Conservation (phyloP, 2,329 filamentous ascomycete species). For the Westerdykella ornata region DNA sequence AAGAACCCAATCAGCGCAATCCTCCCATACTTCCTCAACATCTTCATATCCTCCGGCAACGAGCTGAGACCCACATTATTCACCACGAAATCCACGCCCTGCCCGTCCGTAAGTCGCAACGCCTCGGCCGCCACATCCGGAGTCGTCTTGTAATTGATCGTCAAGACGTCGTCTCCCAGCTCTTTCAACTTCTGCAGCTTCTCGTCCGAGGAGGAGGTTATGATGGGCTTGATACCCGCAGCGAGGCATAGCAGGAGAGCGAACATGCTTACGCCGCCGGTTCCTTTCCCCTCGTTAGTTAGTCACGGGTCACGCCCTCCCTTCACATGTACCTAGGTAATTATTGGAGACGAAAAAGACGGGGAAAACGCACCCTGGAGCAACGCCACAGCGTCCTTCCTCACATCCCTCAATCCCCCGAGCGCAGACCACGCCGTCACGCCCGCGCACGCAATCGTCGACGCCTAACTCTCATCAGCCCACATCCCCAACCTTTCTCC, state of each 20-base stretch:
- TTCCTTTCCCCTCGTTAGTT: constrained; percentile 18
- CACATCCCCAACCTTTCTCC: no score
- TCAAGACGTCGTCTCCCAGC: constrained; percentile 14
- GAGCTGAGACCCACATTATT: constrained; percentile 30
- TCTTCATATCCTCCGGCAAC: constrained; percentile 11
- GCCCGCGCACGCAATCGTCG: constrained; percentile 20
- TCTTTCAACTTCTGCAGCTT: constrained; percentile 48
- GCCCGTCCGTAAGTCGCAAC: constrained; percentile 38
- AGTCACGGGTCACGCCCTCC: no score
- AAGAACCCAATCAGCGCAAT: constrained; percentile 25
- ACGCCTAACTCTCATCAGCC: constrained; percentile 3
- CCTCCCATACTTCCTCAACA: constrained; percentile 12
- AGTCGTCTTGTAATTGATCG: constrained; percentile 54
- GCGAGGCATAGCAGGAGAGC: constrained; percentile 21
- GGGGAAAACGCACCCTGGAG: constrained; percentile 9
- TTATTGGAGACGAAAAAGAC: no score
- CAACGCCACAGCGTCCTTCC: constrained; percentile 9
- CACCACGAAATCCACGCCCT: constrained; percentile 43
- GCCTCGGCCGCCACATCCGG: constrained; percentile 51
- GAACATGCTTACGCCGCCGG: constrained; percentile 38
- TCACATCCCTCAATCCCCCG: constrained; percentile 9
- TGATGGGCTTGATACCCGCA: constrained; percentile 42
- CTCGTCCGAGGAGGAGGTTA: constrained; percentile 51
- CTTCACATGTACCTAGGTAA: no score
- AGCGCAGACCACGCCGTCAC: constrained; percentile 22